These are phyloP conservation scores for Westerdykella sp. DNA, from an alignment of 2,329 filamentous ascomycete species.

Conservation along the genomic window DNA sequence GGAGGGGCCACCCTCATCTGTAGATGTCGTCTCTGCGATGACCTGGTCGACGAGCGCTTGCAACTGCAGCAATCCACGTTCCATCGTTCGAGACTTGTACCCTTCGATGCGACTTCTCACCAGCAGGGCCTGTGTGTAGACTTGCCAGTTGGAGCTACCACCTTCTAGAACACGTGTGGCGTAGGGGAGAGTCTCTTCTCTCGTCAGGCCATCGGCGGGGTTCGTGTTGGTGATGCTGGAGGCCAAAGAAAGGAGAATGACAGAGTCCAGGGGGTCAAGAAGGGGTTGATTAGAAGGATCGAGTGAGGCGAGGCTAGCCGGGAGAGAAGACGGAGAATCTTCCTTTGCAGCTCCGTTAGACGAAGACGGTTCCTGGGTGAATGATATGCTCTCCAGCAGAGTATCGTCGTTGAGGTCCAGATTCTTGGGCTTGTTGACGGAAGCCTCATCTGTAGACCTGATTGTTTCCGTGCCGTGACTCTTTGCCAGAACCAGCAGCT, in stretches of 20 bases:
- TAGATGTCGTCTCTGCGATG: constrained; percentile 49
- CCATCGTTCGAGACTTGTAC: constrained; percentile 77
- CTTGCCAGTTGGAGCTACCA: constrained; percentile 93
- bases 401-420: constrained; percentile 88
- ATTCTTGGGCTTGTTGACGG: constrained; percentile 53
- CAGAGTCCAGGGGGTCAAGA: constrained; percentile 76
- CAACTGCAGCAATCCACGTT: constrained; percentile 83
- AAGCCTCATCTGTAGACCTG: constrained; percentile 8
- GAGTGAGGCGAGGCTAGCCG: constrained; percentile 56
- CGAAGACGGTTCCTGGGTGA: constrained; percentile 52
- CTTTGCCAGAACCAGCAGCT: constrained; percentile 83
- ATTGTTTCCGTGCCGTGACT: constrained; percentile 46
- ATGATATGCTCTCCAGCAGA: constrained; percentile 78
- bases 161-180: constrained; percentile 81
- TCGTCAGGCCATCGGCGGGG: constrained; percentile 74
- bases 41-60: constrained; percentile 95
- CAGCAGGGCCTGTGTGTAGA: constrained; percentile 89
- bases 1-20: constrained; percentile 12
- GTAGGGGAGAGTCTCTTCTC: constrained; percentile 91
- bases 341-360: constrained; percentile 31
- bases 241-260: constrained; percentile 71
- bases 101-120: constrained; percentile 87
- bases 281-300: constrained; percentile 76
- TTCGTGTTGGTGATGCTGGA: constrained; percentile 89
- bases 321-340: constrained; percentile 48